phyloP scores from a whole-genome alignment of 2,329 filamentous ascomycete species.

The Conoideocrella luteorostrata region DNA sequence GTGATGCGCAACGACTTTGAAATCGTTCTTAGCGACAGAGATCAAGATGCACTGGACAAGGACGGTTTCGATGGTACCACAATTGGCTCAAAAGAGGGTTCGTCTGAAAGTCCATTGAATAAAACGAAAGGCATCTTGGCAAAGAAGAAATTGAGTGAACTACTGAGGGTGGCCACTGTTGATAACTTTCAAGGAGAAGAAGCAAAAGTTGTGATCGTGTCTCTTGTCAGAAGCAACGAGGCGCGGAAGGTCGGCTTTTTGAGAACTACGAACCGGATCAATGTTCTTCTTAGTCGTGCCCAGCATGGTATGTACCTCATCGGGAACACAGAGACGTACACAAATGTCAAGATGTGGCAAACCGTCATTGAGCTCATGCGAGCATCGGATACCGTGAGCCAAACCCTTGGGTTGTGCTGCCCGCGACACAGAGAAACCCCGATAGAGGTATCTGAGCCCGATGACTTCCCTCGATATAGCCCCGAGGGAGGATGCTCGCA shows the following conservation, averaged over 20 bases:
- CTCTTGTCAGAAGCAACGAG: conserved; percentile 63
- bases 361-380: conserved; percentile 49
- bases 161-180: conserved; percentile 58
- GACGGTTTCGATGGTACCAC: conserved; percentile 19
- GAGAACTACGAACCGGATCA: conserved; percentile 59
- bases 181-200: conserved; percentile 79
- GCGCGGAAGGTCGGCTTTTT: conserved; percentile 57
- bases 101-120: conserved; percentile 1
- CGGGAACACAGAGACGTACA: conserved; percentile 55
- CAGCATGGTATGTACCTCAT: conserved; percentile 67
- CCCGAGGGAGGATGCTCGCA: too few species aligned
- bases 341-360: conserved; percentile 56
- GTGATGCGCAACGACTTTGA: conserved; percentile 44
- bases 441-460: conserved; percentile 43
- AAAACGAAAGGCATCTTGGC: conserved; percentile 23
- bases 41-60: conserved; percentile 46
- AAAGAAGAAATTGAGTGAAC: too few species aligned
- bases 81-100: not conserved
- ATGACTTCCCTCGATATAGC: conserved; percentile 30
- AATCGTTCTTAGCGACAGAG: conserved; percentile 58
- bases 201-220: conserved; percentile 63
- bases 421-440: conserved; percentile 49
- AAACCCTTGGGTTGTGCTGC: conserved; percentile 47
- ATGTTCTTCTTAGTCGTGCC: conserved; percentile 61
- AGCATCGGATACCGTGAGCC: conserved; percentile 39